Evolutionary conservation across 2,329 filamentous ascomycete species (phyloP).

Genomic region (Rutstroemia sp.): DNA sequence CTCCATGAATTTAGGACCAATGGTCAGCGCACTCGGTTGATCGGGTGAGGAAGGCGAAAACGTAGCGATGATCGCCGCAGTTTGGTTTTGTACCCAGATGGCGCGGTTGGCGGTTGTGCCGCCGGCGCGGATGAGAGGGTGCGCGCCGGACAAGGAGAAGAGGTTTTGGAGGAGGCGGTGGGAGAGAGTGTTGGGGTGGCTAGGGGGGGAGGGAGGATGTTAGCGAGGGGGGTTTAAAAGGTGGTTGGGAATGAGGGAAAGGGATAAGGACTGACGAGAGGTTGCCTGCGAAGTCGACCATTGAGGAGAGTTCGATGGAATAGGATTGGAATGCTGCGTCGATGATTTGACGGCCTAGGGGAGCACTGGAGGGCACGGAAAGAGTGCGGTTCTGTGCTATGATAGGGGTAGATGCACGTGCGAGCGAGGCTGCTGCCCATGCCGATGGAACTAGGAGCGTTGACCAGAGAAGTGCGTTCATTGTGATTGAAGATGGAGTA

Average conservation of each 20-base stretch:
- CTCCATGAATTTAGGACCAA: neutral
- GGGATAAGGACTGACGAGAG: neutral
- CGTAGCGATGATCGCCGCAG: neutral
- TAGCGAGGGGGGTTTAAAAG: too few relatives aligned
- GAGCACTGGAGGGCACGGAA: neutral
- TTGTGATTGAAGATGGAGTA: too few relatives aligned
- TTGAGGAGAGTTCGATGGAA: conserved; percentile 13
- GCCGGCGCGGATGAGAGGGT: neutral
- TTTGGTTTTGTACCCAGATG: neutral
- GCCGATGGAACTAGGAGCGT: too few relatives aligned
- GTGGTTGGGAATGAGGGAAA: too few relatives aligned
- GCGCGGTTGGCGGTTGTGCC: too few relatives aligned
- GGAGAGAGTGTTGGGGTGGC: neutral
- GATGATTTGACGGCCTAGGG: neutral
- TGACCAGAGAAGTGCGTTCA: too few relatives aligned
- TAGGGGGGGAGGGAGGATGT: neutral
- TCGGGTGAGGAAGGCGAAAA: neutral
- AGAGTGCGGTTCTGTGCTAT: neutral
- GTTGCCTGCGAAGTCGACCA: conserved; percentile 9
- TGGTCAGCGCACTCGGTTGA: neutral
- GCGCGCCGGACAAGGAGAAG: neutral
- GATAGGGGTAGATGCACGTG: too few relatives aligned
- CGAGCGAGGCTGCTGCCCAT: too few relatives aligned
- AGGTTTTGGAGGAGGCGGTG: neutral
- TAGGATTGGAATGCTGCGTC: conserved; percentile 9